These are phyloP conservation scores for Macrophomina tecta DNA, from an alignment of 2,329 filamentous ascomycete species.

Conservation along the genomic window DNA sequence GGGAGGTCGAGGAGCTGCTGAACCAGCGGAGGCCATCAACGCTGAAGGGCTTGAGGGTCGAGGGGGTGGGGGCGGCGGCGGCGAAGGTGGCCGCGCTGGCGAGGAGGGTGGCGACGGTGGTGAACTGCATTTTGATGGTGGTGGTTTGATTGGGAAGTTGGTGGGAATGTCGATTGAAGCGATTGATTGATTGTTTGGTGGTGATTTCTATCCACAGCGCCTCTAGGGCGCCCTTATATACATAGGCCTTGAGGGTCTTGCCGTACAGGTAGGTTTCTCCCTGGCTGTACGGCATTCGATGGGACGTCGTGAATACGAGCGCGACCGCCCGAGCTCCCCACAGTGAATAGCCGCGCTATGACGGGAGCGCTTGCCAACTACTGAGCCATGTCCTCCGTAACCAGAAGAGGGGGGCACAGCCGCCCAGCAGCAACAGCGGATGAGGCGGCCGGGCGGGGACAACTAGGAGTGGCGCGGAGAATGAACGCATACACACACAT, in stretches of 20 bases:
- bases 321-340: not conserved
- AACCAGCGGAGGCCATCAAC: not conserved
- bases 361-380: not conserved
- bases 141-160: not conserved
- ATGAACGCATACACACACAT: not conserved
- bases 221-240: not conserved
- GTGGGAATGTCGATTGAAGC: not conserved
- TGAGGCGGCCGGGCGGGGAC: not conserved
- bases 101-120: slow-evolving; percentile 1
- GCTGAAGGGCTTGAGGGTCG: not conserved
- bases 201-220: not conserved
- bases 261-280: not conserved
- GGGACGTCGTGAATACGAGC: not conserved
- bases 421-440: not conserved
- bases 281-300: not conserved
- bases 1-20: not conserved
- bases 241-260: not conserved
- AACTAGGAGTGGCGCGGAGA: not conserved
- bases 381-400: not conserved
- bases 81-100: not conserved
- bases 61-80: not conserved
- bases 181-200: not conserved
- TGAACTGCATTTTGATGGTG: slow-evolving; percentile 14
- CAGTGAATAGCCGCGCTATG: not conserved
- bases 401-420: not conserved